Percentiles rank a stretch among this genome's conserved stretches.
These are phyloP conservation scores for Dioszegia hungarica DNA, from an alignment of 768 basidiomycete genomes.

Conservation along the genomic window DNA sequence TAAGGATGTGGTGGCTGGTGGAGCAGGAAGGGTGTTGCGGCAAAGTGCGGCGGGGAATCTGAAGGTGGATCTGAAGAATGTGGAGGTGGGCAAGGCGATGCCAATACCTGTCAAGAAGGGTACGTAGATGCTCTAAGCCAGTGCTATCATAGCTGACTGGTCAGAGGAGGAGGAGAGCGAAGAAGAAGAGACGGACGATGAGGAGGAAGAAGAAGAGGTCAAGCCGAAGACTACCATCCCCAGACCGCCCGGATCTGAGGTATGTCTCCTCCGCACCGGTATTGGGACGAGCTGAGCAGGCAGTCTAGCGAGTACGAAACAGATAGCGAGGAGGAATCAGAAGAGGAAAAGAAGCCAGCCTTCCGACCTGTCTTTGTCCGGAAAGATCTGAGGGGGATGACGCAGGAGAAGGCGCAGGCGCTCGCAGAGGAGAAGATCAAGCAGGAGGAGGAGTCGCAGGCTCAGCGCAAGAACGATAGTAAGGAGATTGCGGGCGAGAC, in stretches of 20 bases:
- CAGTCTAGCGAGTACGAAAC: constrained; percentile 76
- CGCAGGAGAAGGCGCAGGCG: constrained; percentile 54
- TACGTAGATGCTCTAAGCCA: too few relatives aligned
- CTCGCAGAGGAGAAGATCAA: constrained; percentile 71
- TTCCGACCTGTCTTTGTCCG: constrained; percentile 92
- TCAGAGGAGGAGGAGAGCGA: constrained; percentile 18
- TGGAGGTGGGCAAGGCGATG: constrained; percentile 37
- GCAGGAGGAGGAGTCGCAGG: constrained; percentile 68
- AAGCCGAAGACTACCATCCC: constrained; percentile 13
- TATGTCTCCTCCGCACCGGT: neutral
- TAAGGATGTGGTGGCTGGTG: constrained; percentile 39
- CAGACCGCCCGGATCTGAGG: constrained; percentile 18
- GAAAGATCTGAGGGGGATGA: constrained; percentile 53
- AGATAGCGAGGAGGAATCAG: constrained; percentile 65
- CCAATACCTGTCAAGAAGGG: constrained; percentile 10
- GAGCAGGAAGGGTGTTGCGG: constrained; percentile 39
- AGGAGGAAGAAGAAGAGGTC: constrained; percentile 37
- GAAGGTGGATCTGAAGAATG: constrained; percentile 39
- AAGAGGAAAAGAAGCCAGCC: constrained; percentile 59
- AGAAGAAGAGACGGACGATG: constrained; percentile 40
- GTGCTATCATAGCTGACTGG: too few relatives aligned
- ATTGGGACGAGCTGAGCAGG: constrained; percentile 12
- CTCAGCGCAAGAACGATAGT: constrained; percentile 78
- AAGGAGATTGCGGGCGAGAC: constrained; percentile 92
- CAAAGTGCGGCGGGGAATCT: constrained; percentile 13